phyloP scores from a whole-genome alignment of 2,329 filamentous ascomycete genomes.

The Metarhizium humberi region DNA sequence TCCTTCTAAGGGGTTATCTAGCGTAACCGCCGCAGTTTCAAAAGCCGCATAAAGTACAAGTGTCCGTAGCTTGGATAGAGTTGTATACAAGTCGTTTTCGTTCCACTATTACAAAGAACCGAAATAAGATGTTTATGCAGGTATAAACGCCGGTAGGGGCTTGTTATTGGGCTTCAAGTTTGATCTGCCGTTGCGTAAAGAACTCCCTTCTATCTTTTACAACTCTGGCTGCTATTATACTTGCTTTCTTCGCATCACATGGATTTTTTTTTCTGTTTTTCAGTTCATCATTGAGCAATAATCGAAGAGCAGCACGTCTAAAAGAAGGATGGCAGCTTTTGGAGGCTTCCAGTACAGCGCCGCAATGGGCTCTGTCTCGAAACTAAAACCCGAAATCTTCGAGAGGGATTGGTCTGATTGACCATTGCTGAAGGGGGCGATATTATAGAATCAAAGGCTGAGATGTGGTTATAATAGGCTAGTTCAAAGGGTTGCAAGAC shows the following conservation, averaged over 20 bases:
- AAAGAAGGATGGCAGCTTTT: too few relatives aligned
- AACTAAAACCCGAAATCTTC: background rate
- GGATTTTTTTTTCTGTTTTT: background rate
- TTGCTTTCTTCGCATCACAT: background rate
- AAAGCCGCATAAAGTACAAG: too few relatives aligned
- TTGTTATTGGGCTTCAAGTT: rapidly evolving
- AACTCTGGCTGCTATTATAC: background rate
- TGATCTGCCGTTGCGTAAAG: background rate
- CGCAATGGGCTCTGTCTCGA: too few relatives aligned
- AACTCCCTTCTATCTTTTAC: background rate
- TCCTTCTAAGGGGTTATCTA: too few relatives aligned
- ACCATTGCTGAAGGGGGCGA: too few relatives aligned
- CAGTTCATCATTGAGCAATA: background rate
- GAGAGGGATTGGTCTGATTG: background rate
- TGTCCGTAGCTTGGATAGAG: too few relatives aligned
- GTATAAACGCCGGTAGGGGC: background rate
- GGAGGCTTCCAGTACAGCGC: background rate
- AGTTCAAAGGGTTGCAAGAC: too few relatives aligned
- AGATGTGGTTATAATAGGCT: too few relatives aligned
- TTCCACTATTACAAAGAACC: too few relatives aligned
- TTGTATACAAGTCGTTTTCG: too few relatives aligned
- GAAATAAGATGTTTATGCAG: background rate
- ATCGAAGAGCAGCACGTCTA: background rate
- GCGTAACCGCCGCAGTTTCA: too few relatives aligned
- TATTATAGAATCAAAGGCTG: too few relatives aligned